Conservation (phyloP, 2,329 filamentous ascomycete genomes). For the Fusarium veterinarium region DNA sequence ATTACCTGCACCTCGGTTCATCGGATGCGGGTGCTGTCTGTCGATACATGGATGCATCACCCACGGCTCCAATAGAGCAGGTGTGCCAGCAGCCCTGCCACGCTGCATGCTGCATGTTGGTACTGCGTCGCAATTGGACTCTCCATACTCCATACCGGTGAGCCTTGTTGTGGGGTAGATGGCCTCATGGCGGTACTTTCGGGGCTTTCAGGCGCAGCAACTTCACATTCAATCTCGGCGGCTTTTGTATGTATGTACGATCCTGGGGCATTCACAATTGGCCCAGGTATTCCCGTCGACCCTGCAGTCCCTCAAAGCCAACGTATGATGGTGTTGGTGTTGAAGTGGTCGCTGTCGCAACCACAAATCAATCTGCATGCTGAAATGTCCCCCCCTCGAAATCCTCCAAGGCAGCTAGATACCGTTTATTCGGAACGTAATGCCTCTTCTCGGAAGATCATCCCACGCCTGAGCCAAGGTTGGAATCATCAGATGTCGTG, state of each 20-base stretch:
- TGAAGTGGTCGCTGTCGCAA: background rate
- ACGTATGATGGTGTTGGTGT: conserved; percentile 19
- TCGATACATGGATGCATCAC: conserved; percentile 8
- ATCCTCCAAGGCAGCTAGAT: conserved; percentile 8
- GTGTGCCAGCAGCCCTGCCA: conserved; percentile 23
- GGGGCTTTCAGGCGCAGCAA: conserved; percentile 14
- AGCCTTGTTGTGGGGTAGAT: conserved; percentile 36
- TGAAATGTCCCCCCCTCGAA: background rate
- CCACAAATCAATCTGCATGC: background rate
- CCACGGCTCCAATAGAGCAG: conserved; percentile 27
- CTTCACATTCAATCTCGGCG: conserved; percentile 27
- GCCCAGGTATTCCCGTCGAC: background rate
- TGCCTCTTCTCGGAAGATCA: conserved; percentile 10
- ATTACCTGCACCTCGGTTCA: conserved; percentile 16
- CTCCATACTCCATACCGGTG: conserved; percentile 38
- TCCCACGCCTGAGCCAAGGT: conserved; percentile 33
- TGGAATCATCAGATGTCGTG: conserved; percentile 30
- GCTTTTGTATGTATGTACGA: background rate
- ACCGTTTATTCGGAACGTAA: conserved; percentile 30
- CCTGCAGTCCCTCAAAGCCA: conserved; percentile 1
- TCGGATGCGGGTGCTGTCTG: conserved; percentile 10
- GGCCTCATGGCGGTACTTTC: conserved; percentile 27
- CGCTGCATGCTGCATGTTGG: conserved; percentile 7
- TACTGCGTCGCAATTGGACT: conserved; percentile 29
- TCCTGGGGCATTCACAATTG: conserved; percentile 1